phyloP scores from a whole-genome alignment of 768 basidiomycete species.

The Vararia minispora region DNA sequence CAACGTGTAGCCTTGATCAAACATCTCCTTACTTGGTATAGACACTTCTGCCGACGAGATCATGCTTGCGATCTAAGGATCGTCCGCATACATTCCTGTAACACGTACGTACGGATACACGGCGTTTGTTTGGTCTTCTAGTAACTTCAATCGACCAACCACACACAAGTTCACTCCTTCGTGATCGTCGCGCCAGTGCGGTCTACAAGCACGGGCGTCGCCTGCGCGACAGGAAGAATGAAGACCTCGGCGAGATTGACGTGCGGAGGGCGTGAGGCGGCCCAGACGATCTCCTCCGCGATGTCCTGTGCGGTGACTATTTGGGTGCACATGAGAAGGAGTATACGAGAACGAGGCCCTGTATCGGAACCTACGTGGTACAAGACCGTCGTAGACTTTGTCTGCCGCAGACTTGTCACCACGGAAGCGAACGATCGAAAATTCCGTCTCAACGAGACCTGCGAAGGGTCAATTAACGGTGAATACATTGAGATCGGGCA shows the following conservation, averaged over 20 bases:
- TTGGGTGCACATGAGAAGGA: conserved; percentile 1
- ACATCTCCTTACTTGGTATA: too few relatives aligned
- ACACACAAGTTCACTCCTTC: background rate
- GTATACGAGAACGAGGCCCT: background rate
- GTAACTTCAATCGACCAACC: conserved; percentile 7
- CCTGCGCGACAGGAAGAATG: conserved; percentile 74
- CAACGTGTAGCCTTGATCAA: too few relatives aligned
- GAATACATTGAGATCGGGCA: conserved; percentile 8
- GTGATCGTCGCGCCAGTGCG: conserved; percentile 31
- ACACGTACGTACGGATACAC: too few relatives aligned
- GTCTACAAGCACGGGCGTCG: conserved; percentile 53
- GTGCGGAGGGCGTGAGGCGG: conserved; percentile 81
- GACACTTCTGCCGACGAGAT: too few relatives aligned
- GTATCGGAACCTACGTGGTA: conserved; percentile 66
- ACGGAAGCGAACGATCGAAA: conserved; percentile 82
- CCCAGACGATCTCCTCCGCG: conserved; percentile 98
- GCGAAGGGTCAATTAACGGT: conserved; percentile 1
- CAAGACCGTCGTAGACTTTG: conserved; percentile 83
- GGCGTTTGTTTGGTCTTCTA: too few relatives aligned
- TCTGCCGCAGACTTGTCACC: conserved; percentile 77
- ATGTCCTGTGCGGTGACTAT: conserved; percentile 83
- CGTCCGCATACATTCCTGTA: too few relatives aligned
- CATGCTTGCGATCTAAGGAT: too few relatives aligned
- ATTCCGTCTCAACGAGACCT: conserved; percentile 88
- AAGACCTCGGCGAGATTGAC: conserved; percentile 82